Base-by-base conservation (phyloP, 441 rosid genomes). In the Corymbia calophylla region DNA sequence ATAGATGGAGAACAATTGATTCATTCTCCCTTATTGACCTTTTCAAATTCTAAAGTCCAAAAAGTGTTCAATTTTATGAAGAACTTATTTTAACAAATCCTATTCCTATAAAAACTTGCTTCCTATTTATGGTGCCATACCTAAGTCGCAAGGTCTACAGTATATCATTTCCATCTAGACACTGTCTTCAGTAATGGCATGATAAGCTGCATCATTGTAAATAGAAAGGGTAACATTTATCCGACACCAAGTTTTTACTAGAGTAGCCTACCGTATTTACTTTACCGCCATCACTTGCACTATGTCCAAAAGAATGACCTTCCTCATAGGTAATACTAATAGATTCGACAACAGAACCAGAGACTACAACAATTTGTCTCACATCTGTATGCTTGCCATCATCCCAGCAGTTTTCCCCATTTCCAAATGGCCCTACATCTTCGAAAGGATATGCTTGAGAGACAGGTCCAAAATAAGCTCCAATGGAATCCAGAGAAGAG, bases 371-470 rank as follows among this genome's bases (percentile, higher is more conserved):
- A 84, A 88, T 73, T 39, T 68, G 86, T 11, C 86, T 73, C 2
- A 88, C 7, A 32, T 88, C 89, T 32, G 53, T 13, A 60, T 35
- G 53, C 89, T 73, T 73, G 44, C 86, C 89, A 54, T 88, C 89
- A 27, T 88, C 66, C 89, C 87, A 88, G 0, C 17, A n/a, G 29
- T 18, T 88, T 29, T 51, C 44, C 68, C 4, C 44, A 56, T 55
- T 31, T 19, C 89, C 89, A 77, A 88, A 88, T 39, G 89, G 89
- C 44, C 89, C 87, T 18, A 68, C 14, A 1, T 8, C 47, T 68
- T 68, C 14, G 1, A 70, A 70, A 14, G 80, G 80, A 32, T 70
- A 70, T 18, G 60, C n/a, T 35, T 7, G 1, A 25, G 8, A 44
- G 18, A 14, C 18, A 17, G 88, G 48, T 4, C 62, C 88, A 13